Evolutionary conservation across 1,284 basidiomycete genomes (phyloP), one percentile per base, ranked within the genome.

Genomic region (Sphaerobolus stellatus): DNA sequence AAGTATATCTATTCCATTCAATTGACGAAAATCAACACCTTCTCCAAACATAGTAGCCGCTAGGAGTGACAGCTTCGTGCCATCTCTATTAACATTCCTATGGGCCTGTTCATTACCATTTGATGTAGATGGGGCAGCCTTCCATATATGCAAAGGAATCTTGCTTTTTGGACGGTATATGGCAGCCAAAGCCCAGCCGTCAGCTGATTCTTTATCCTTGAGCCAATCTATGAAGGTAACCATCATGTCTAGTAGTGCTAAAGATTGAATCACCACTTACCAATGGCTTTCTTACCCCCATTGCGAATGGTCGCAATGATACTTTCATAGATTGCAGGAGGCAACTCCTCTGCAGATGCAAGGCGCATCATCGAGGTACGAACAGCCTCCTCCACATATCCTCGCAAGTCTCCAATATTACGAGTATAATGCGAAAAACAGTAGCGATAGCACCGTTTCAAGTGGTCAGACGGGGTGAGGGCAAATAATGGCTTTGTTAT

Each of bases 261-360:
- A 2, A 51, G n/a, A 4, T 38, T 5, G 4, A 46, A 29, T 6
- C 3, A 29, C n/a, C 6, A 45, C 24, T 14, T 55, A 64, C 62
- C 55, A 28, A 29, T 14, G n/a, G 62, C 63, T 25, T 43, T 46
- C 28, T 56, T 50, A 11, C 54, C 54, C 14, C 48, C 48, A 3
- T 22, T 22, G 8, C 54, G 9, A 31, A 56, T 56, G 2, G 40
- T 16, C 6, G 9, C 16, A 9, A 56, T 7, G 3, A 38, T 33
- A 3, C 28, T 33, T 16, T 56, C 38, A 30, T 47, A 43, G n/a
- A n/a, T n/a, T n/a, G n/a, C n/a, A 30, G 49, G 25, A 2, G 54
- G 36, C n/a, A 50, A 27, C 5, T 25, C 7, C 20, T 50, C 38
- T 5, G 38, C 34, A 33, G 25, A 30, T 7, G 54, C 34, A 30